A percentile compares a stretch with the other conserved stretches of the same genome.
phyloP scores from a whole-genome alignment of 495 filamentous ascomycete species.

The Corynascus novoguineensis region DNA sequence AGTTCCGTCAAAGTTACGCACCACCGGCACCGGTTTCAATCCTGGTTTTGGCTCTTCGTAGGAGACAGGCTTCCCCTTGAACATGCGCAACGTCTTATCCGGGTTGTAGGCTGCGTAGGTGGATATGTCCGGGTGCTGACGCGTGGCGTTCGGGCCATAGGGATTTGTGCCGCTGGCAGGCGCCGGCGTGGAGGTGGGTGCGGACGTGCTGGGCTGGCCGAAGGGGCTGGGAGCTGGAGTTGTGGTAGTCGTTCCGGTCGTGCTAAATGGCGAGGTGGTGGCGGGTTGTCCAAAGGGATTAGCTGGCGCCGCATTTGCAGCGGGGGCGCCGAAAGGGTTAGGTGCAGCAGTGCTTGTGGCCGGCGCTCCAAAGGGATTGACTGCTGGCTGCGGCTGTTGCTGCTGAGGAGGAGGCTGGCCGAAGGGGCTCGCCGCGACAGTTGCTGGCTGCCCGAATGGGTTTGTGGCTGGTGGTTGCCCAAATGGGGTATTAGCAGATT shows the following conservation, averaged over 20 bases:
- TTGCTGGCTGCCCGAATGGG: conserved; percentile 16
- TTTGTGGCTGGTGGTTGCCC: conserved; percentile 22
- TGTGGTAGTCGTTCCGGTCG: conserved; percentile 33
- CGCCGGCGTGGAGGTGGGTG: conserved; percentile 30
- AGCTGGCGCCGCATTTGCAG: background rate
- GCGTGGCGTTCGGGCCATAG: conserved; percentile 37
- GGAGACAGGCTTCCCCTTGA: conserved; percentile 39
- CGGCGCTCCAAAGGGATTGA: conserved; percentile 1
- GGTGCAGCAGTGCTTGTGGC: background rate
- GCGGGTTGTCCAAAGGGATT: conserved; percentile 13
- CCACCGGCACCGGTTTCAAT: conserved; percentile 28
- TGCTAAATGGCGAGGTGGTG: conserved; percentile 18
- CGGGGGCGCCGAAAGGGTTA: background rate
- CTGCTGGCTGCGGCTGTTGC: conserved; percentile 8
- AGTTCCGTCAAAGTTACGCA: conserved; percentile 37
- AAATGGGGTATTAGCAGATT: conserved; percentile 32
- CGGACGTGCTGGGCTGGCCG: conserved; percentile 8
- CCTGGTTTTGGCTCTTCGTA: conserved; percentile 25
- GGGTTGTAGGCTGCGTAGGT: conserved; percentile 32
- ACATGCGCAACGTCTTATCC: conserved; percentile 32
- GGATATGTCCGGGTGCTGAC: conserved; percentile 39
- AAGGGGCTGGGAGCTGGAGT: conserved; percentile 15
- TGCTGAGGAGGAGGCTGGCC: conserved; percentile 4
- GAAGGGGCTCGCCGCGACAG: conserved; percentile 8
- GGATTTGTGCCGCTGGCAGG: conserved; percentile 15